Base-by-base conservation (phyloP, 768 basidiomycete genomes). In the Suillus americanus region DNA sequence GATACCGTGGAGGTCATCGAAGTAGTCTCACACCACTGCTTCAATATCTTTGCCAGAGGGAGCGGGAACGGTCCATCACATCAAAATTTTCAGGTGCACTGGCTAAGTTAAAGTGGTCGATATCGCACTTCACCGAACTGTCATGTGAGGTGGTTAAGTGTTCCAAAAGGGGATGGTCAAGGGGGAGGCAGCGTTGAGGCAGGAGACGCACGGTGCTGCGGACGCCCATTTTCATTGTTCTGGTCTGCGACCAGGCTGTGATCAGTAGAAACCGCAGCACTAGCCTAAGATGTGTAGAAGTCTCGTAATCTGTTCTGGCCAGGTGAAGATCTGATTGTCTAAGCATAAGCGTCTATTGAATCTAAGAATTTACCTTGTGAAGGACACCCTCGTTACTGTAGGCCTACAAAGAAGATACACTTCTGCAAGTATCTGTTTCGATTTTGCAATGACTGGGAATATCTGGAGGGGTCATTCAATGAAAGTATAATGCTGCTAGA, bases 131-230 rank as follows among this genome's bases (percentile, higher is more conserved):
- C 18, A 46, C 23, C 45, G 78, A 79, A 65, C 20, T 54, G 74
- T 65, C 30, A 33, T 81, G 51, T 81, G 80, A 30, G 30, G 81
- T 43, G 75, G 75, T 5, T 69, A 68, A 16, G 69, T 79, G 0
- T 81, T 82, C 37, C 41, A 4, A 63, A 68, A 74, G 69, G 79
- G 78, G 43, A 64, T 66, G 62, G 74, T 78, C n/a, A 62, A 71
- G 60, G 72, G 75, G 2, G 67, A 69, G 13, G 55, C n/a, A 23
- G n/a, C 14, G 13, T 38, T 37, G 35, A 56, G 12, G 37, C 20
- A 13, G 13, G 35, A 56, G 13, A 37, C 3, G 37, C 23, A 23
- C 6, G 23, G 23, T 10, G 3, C n/a, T 20, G 2, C 33, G 20
- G 37, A 38, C 37, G 9, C 16, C 23, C 13, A 23, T 4, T 56